Evolutionary conservation across 2,329 filamentous ascomycete species (phyloP).

Genomic region (Epichloe brachyelytri): DNA sequence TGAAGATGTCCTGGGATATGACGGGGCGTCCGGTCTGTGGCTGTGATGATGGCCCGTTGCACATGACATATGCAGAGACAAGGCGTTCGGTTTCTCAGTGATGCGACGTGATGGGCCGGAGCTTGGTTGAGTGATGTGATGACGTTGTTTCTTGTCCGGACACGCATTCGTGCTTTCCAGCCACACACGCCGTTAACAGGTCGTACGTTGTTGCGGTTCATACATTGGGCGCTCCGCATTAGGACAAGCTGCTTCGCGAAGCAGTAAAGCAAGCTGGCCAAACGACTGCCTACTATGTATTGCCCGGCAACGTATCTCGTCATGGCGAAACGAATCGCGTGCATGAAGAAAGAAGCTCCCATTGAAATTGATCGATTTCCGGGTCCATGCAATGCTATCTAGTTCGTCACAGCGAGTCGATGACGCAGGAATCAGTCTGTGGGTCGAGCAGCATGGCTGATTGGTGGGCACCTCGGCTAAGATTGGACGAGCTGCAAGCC

Average conservation of each 20-base stretch:
- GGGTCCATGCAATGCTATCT: background rate
- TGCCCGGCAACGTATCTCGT: background rate
- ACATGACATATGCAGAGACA: background rate
- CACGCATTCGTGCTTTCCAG: too few relatives aligned
- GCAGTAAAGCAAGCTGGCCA: too few relatives aligned
- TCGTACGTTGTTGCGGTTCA: too few relatives aligned
- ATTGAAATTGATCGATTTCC: constrained; percentile 2
- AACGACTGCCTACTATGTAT: too few relatives aligned
- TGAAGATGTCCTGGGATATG: background rate
- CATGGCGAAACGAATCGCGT: background rate
- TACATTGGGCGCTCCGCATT: too few relatives aligned
- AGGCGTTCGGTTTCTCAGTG: too few relatives aligned
- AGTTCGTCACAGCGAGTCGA: constrained; percentile 13
- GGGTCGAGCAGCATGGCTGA: constrained; percentile 12
- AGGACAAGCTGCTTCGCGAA: too few relatives aligned
- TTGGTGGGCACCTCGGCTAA: constrained; percentile 4
- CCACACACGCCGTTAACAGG: too few relatives aligned
- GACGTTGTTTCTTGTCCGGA: background rate
- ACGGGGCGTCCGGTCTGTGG: background rate
- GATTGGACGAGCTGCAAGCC: background rate
- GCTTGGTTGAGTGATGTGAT: background rate
- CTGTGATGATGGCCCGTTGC: background rate
- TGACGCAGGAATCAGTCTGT: constrained; percentile 17
- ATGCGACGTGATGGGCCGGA: too few relatives aligned
- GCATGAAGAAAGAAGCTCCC: background rate